Conservation (phyloP, 2,329 filamentous ascomycete species). For the Ophiostoma perfectum region DNA sequence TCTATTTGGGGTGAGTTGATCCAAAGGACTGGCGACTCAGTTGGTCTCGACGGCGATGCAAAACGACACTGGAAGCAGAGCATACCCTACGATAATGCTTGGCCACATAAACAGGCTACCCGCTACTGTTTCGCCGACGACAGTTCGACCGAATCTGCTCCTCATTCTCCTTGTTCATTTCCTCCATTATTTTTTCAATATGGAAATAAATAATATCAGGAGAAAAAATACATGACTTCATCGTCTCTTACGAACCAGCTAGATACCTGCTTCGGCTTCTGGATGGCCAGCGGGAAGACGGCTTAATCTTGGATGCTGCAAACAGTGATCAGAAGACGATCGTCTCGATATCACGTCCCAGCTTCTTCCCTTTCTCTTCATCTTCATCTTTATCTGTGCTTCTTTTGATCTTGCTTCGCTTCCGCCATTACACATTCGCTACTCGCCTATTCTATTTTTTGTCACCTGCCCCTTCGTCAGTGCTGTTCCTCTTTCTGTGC, state of each 20-base stretch:
- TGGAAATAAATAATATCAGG: too few relatives aligned
- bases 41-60: too few relatives aligned
- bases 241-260: not conserved
- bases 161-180: too few relatives aligned
- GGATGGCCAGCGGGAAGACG: not conserved
- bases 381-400: not conserved
- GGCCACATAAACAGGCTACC: too few relatives aligned
- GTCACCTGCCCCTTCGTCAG: not conserved
- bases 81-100: too few relatives aligned
- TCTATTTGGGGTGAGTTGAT: not conserved
- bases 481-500: not conserved
- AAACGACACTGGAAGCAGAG: too few relatives aligned
- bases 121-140: too few relatives aligned
- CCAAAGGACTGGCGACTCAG: not conserved
- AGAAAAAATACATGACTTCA: not conserved
- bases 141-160: too few relatives aligned
- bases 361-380: not conserved
- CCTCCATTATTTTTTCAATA: too few relatives aligned
- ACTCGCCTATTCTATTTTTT: not conserved
- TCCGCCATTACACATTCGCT: not conserved
- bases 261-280: not conserved
- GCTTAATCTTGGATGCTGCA: conserved; percentile 14
- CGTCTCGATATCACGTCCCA: not conserved
- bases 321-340: conserved; percentile 13
- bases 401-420: not conserved